These are phyloP conservation scores for Geranomyces variabilis DNA, from an alignment of 192 early-diverging fungal genomes.

Conservation along the genomic window DNA sequence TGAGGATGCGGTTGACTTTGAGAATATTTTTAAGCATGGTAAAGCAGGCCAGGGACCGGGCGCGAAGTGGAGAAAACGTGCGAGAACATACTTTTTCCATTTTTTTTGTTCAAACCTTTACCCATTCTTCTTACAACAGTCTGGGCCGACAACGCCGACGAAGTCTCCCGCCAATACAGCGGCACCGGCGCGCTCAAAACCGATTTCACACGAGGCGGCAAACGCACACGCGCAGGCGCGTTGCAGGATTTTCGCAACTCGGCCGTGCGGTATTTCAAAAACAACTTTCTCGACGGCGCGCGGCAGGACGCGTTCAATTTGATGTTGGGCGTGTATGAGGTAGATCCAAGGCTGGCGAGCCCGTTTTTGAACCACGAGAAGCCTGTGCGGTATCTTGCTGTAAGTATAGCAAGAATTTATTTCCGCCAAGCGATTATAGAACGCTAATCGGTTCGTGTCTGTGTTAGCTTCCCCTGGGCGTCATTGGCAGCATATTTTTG, in stretches of 20 bases:
- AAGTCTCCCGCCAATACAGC: conserved; percentile 85
- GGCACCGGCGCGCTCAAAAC: conserved; percentile 98
- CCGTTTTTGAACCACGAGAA: conserved; percentile 23
- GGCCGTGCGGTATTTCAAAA: conserved; percentile 83
- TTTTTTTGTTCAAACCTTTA: no score
- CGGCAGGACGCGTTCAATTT: conserved; percentile 93
- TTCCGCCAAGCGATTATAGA: not conserved
- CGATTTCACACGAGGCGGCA: conserved; percentile 95
- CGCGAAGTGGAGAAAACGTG: no score
- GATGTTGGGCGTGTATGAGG: conserved; percentile 71
- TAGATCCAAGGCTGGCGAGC: conserved; percentile 38
- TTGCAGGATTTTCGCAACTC: conserved; percentile 83
- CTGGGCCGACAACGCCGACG: conserved; percentile 99
- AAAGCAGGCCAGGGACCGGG: not conserved
- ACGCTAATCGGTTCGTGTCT: not conserved
- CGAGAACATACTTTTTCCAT: no score
- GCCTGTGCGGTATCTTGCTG: conserved; percentile 30
- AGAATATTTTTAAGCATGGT: conserved; percentile 80
- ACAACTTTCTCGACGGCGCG: conserved; percentile 93
- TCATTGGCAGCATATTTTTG: conserved; percentile 34
- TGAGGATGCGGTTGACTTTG: conserved; percentile 68
- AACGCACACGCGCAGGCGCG: conserved; percentile 80
- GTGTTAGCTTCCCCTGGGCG: conserved; percentile 31
- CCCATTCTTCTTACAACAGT: conserved; percentile 51
- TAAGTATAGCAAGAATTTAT: conserved; percentile 12